A percentile compares a stretch with the other conserved stretches of the same genome.
Conservation (phyloP, 1,284 basidiomycete species). For the Ceratobasidium sp. region DNA sequence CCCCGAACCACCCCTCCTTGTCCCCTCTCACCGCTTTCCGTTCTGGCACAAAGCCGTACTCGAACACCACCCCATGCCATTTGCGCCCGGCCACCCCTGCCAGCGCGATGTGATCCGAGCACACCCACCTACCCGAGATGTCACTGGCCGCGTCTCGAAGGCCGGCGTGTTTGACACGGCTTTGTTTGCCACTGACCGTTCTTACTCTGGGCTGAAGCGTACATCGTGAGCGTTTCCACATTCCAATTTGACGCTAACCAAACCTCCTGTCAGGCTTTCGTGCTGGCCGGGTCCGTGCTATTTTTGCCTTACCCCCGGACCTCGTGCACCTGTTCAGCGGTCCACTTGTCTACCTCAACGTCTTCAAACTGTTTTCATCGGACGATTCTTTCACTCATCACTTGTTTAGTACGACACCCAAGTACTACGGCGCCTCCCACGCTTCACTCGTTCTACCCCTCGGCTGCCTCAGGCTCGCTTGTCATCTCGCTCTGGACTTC, state of each 20-base stretch:
- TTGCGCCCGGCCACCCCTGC: not conserved
- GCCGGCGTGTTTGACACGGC: slow-evolving; percentile 7
- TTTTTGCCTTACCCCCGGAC: not conserved
- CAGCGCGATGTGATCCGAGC: slow-evolving; percentile 15
- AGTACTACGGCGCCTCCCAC: not conserved
- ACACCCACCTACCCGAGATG: not conserved
- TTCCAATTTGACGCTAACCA: too few relatives aligned
- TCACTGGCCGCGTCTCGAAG: not conserved
- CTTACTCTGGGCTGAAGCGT: too few relatives aligned
- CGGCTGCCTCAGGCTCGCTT: not conserved
- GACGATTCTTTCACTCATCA: not conserved
- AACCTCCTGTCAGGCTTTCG: not conserved
- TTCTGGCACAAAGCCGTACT: slow-evolving; percentile 25
- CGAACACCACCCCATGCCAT: not conserved
- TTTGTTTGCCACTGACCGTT: not conserved
- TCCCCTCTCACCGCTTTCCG: slow-evolving; percentile 20
- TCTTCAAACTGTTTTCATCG: not conserved
- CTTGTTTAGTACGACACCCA: not conserved
- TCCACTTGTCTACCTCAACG: slow-evolving; percentile 20
- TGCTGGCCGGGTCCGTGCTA: not conserved
- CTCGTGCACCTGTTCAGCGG: not conserved
- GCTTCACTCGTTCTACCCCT: slow-evolving; percentile 9
- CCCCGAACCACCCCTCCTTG: not conserved
- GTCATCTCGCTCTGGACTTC: slow-evolving; percentile 11
- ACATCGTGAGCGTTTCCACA: too few relatives aligned